These are phyloP conservation scores for Gaeumannomyces sp. DNA, from an alignment of 2,329 filamentous ascomycete species.

Conservation along the genomic window DNA sequence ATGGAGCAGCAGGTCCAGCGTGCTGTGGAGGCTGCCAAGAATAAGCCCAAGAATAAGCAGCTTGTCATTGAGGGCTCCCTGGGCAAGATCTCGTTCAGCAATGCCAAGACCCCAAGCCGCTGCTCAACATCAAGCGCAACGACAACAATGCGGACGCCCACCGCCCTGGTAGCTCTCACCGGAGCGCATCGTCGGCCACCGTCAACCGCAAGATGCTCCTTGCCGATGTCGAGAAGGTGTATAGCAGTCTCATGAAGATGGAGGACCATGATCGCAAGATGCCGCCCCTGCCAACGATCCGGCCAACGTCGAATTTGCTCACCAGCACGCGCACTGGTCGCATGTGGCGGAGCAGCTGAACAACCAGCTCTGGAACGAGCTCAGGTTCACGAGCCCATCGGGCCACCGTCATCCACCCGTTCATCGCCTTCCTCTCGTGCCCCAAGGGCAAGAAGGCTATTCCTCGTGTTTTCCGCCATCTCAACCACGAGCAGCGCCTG, in stretches of 20 bases:
- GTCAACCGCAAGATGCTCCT: constrained; percentile 78
- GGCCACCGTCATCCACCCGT: constrained; percentile 75
- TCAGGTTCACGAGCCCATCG: constrained; percentile 91
- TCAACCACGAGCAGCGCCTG: constrained; percentile 85
- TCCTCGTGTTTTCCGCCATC: constrained; percentile 88
- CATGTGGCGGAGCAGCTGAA: constrained; percentile 67
- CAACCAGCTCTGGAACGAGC: constrained; percentile 71
- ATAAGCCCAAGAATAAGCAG: constrained; percentile 95
- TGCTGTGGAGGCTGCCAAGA: constrained; percentile 94
- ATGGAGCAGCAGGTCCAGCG: constrained; percentile 99
- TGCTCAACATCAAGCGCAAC: constrained; percentile 89
- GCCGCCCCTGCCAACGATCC: constrained; percentile 55
- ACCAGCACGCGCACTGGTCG: constrained; percentile 74
- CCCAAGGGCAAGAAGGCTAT: constrained; percentile 95
- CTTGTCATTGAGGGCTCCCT: constrained; percentile 93
- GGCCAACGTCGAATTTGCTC: constrained; percentile 61
- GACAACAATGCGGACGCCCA: constrained; percentile 55
- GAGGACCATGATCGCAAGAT: constrained; percentile 86
- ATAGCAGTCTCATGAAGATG: constrained; percentile 82
- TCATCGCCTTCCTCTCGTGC: constrained; percentile 92
- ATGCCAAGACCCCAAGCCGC: constrained; percentile 94
- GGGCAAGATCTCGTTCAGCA: constrained; percentile 98
- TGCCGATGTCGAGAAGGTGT: constrained; percentile 82
- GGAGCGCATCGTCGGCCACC: constrained; percentile 19
- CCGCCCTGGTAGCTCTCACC: constrained; percentile 44